Percentiles rank a stretch among this genome's conserved stretches.
phyloP scores from a whole-genome alignment of 352 stramenopile species.

The Blastocystis hominis region DNA sequence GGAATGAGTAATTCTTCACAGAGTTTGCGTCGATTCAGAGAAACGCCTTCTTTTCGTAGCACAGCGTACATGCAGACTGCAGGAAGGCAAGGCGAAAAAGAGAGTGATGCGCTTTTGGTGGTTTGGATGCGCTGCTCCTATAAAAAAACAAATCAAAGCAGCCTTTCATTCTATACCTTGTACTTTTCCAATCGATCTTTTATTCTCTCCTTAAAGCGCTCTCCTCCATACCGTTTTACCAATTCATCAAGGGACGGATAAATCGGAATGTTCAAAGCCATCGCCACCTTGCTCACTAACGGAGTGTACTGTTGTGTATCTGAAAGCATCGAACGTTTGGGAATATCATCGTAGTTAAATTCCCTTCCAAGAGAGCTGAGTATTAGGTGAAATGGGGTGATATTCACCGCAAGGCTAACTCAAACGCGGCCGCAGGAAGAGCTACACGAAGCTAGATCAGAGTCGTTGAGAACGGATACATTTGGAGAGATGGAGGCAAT shows the following conservation, averaged over 20 bases:
- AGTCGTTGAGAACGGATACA: background rate
- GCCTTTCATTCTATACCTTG: background rate
- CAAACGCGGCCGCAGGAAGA: constrained; percentile 8
- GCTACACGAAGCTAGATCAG: background rate
- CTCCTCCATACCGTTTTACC: constrained; percentile 8
- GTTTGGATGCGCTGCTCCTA: background rate
- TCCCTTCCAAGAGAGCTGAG: background rate
- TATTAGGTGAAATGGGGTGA: background rate
- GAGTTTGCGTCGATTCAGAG: background rate
- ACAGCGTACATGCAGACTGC: background rate
- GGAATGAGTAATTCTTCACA: background rate
- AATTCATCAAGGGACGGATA: background rate
- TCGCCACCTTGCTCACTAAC: background rate
- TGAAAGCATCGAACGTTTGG: constrained; percentile 31
- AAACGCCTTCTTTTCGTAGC: background rate
- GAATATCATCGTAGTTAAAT: constrained; percentile 48
- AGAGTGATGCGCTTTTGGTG: background rate
- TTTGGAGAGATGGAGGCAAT: background rate
- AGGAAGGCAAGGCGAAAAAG: background rate
- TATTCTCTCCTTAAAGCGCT: background rate
- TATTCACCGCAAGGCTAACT: constrained; percentile 12
- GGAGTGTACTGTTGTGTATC: background rate
- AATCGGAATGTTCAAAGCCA: background rate
- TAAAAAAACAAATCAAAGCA: background rate
- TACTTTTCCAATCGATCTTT: background rate